Percentiles rank a stretch among this genome's conserved stretches.
Evolutionary conservation across 2,329 filamentous ascomycete genomes (phyloP).

Genomic region (Epichloe glyceriae): DNA sequence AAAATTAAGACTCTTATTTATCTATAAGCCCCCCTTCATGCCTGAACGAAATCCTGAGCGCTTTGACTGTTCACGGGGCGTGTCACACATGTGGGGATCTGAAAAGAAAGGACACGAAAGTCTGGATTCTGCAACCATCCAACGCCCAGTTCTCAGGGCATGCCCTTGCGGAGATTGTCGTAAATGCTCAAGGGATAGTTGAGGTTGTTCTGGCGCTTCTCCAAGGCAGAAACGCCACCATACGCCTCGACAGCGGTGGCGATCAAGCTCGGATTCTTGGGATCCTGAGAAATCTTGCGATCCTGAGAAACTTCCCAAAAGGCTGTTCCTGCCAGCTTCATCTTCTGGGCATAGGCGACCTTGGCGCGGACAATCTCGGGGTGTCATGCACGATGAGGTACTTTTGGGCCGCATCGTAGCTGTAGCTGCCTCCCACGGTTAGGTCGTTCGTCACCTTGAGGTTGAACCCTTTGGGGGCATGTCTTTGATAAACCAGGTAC

Average conservation of each 20-base stretch:
- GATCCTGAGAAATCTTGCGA: constrained; percentile 18
- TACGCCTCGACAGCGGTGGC: constrained; percentile 16
- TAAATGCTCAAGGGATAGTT: constrained; percentile 31
- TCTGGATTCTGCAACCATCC: neutral
- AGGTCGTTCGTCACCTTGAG: constrained; percentile 43
- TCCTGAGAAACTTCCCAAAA: constrained; percentile 78
- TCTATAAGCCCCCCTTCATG: too few relatives aligned
- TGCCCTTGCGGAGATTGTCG: constrained; percentile 29
- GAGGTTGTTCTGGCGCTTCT: constrained; percentile 6
- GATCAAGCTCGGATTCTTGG: constrained; percentile 40
- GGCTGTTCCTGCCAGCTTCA: constrained; percentile 59
- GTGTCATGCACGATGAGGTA: constrained; percentile 63
- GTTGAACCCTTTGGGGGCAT: constrained; percentile 43
- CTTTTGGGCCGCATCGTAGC: constrained; percentile 47
- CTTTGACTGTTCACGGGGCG: too few relatives aligned
- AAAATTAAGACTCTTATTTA: too few relatives aligned
- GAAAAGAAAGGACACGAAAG: neutral
- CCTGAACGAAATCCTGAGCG: too few relatives aligned
- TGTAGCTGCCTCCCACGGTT: constrained; percentile 48
- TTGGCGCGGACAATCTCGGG: constrained; percentile 45
- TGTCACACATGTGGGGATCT: too few relatives aligned
- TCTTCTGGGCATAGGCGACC: constrained; percentile 45
- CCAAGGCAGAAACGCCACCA: neutral
- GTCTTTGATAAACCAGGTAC: constrained; percentile 61
- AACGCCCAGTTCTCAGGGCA: neutral